Percentiles rank a stretch among this genome's conserved stretches.
phyloP scores from a whole-genome alignment of 2,329 filamentous ascomycete species.

The Penicillium sp. region DNA sequence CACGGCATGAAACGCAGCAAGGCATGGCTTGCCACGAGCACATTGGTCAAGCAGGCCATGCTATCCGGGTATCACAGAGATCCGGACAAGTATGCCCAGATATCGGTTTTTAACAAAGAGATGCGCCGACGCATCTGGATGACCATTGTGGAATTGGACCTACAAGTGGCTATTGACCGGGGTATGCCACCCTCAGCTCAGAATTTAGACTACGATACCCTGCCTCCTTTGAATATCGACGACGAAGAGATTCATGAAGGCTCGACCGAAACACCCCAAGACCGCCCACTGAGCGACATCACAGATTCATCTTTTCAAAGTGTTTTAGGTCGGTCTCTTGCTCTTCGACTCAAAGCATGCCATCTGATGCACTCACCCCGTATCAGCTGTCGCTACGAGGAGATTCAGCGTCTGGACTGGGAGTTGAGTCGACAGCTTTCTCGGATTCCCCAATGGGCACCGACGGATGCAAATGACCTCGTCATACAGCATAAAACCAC shows the following conservation, averaged over 20 bases:
- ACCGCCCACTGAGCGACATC: conserved; percentile 32
- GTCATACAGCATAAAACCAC: conserved; percentile 31
- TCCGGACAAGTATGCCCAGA: conserved; percentile 34
- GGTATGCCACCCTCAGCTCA: conserved; percentile 55
- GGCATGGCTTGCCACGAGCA: conserved; percentile 55
- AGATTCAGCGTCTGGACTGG: conserved; percentile 43
- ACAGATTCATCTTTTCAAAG: conserved; percentile 44
- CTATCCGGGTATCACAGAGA: conserved; percentile 55
- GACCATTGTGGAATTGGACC: conserved; percentile 59
- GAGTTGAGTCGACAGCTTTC: conserved; percentile 40
- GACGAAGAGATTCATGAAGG: conserved; percentile 51
- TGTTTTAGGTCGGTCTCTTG: conserved; percentile 32
- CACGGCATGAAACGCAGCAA: conserved; percentile 58
- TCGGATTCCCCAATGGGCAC: conserved; percentile 37
- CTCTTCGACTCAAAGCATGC: conserved; percentile 36
- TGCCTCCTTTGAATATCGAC: conserved; percentile 53
- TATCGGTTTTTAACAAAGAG: conserved; percentile 45
- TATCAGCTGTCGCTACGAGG: conserved; percentile 43
- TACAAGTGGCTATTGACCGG: conserved; percentile 57
- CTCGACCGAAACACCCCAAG: conserved; percentile 34
- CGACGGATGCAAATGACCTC: conserved; percentile 21
- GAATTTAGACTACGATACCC: conserved; percentile 51
- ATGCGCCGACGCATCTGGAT: conserved; percentile 59
- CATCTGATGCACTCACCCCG: conserved; percentile 40
- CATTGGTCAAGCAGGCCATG: conserved; percentile 56